These are phyloP conservation scores for Erythrobasidium hasegawianum DNA, from an alignment of 1,284 basidiomycete species.

Conservation along the genomic window DNA sequence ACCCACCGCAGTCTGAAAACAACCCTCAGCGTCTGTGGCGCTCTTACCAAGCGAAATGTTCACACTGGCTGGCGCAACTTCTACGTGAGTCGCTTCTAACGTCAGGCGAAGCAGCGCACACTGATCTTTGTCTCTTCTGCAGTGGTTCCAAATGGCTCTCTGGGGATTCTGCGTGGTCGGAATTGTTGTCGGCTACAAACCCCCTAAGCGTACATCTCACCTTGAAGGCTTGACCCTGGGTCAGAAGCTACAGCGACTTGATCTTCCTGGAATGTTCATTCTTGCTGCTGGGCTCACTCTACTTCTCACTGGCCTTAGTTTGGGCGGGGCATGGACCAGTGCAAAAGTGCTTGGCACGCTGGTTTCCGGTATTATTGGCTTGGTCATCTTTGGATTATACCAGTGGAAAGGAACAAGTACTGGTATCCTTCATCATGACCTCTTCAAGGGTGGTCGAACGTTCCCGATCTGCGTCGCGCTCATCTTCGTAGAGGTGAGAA, in stretches of 20 bases:
- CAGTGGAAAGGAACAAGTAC: conserved; percentile 23
- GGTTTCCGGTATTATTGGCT: conserved; percentile 1
- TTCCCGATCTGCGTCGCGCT: conserved; percentile 35
- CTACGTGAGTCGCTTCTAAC: conserved; percentile 11
- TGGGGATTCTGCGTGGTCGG: background rate
- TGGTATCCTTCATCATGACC: conserved; percentile 43
- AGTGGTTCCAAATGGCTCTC: conserved; percentile 12
- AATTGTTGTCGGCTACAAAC: conserved; percentile 7
- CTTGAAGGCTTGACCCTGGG: conserved; percentile 7
- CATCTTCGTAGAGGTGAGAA: conserved; percentile 35
- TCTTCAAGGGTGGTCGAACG: conserved; percentile 34
- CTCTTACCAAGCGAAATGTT: background rate
- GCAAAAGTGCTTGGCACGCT: conserved; percentile 6
- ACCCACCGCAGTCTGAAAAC: too few species aligned
- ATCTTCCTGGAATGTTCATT: conserved; percentile 6
- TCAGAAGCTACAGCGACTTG: conserved; percentile 12
- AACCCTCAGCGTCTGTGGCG: background rate
- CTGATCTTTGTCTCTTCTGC: background rate
- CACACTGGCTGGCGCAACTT: conserved; percentile 7
- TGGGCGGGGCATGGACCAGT: conserved; percentile 13
- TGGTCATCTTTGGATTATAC: conserved; percentile 23
- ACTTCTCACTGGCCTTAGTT: conserved; percentile 6
- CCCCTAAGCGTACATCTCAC: conserved; percentile 1
- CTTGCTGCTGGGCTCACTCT: conserved; percentile 3
- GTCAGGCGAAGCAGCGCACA: background rate